A percentile compares a stretch with the other conserved stretches of the same genome.
Evolutionary conservation across 805 yeast genomes (phyloP).

Genomic region (Wickerhamiella sergipiensis): DNA sequence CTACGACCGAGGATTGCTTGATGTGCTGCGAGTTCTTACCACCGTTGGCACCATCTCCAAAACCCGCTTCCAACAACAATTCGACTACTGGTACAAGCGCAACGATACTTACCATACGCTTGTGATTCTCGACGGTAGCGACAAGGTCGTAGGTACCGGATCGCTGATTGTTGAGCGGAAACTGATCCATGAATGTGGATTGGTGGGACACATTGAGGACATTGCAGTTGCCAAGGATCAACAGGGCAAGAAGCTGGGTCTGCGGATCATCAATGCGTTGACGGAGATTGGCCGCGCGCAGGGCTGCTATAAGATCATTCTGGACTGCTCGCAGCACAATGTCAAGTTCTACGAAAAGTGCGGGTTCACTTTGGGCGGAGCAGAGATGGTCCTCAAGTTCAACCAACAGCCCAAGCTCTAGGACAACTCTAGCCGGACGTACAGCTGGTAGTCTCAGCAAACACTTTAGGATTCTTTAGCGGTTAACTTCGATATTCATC

Average conservation of each 20-base stretch:
- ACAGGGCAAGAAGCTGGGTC: slow-evolving; percentile 79
- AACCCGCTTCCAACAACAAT: slow-evolving; percentile 35
- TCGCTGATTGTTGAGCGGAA: slow-evolving; percentile 68
- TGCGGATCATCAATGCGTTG: slow-evolving; percentile 46
- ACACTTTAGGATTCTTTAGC: too few relatives aligned
- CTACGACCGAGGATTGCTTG: slow-evolving; percentile 46
- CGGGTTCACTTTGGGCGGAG: slow-evolving; percentile 42
- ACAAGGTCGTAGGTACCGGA: slow-evolving; percentile 68
- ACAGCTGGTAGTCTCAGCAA: too few relatives aligned
- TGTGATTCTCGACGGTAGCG: slow-evolving; percentile 45
- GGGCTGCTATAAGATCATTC: slow-evolving; percentile 78
- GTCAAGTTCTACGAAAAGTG: slow-evolving; percentile 82
- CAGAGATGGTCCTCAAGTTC: slow-evolving; percentile 22
- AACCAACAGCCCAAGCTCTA: not conserved
- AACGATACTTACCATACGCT: slow-evolving; percentile 47
- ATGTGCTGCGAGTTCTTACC: slow-evolving; percentile 56
- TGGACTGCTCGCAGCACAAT: slow-evolving; percentile 79
- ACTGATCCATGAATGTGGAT: slow-evolving; percentile 66
- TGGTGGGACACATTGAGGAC: slow-evolving; percentile 91
- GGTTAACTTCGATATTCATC: not conserved
- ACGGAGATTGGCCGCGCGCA: slow-evolving; percentile 40
- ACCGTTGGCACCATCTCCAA: slow-evolving; percentile 62
- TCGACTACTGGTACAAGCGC: slow-evolving; percentile 43
- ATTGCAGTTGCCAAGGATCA: slow-evolving; percentile 62
- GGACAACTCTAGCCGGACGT: too few relatives aligned